A percentile compares a stretch with the other conserved stretches of the same genome.
Evolutionary conservation across 352 stramenopile genomes (phyloP).

Genomic region (Halophytophthora polymorphica): DNA sequence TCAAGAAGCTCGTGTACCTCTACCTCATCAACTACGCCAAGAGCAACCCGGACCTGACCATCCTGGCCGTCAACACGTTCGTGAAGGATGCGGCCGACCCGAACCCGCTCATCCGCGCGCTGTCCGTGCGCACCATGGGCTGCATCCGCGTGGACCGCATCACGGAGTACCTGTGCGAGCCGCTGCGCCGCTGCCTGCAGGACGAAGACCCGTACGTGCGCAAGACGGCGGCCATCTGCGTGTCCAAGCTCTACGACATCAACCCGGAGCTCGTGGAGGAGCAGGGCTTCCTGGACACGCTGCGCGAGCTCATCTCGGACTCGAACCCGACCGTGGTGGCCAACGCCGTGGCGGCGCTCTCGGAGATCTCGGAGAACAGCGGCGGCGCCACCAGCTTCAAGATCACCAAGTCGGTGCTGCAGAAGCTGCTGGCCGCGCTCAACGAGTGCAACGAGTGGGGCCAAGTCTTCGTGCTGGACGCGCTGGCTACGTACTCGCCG

Average conservation of each 20-base stretch:
- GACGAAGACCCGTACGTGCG: slow-evolving; percentile 98
- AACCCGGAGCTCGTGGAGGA: slow-evolving; percentile 96
- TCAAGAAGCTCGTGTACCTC: slow-evolving; percentile 99
- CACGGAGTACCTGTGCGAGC: slow-evolving; percentile 98
- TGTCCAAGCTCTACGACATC: slow-evolving; percentile 99
- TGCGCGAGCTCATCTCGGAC: slow-evolving; percentile 98
- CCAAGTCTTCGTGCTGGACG: slow-evolving; percentile 98
- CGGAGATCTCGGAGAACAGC: slow-evolving; percentile 95
- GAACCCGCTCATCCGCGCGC: slow-evolving; percentile 94
- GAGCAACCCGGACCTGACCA: slow-evolving; percentile 98
- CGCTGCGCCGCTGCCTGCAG: slow-evolving; percentile 91
- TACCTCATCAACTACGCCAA: slow-evolving; percentile 99
- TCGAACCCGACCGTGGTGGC: slow-evolving; percentile 98
- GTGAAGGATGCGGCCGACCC: slow-evolving; percentile 90
- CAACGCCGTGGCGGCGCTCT: slow-evolving; percentile 98
- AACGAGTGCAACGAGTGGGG: slow-evolving; percentile 99
- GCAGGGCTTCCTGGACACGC: slow-evolving; percentile 93
- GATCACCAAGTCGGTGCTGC: slow-evolving; percentile 95
- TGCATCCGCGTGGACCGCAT: slow-evolving; percentile 99
- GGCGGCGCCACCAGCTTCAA: slow-evolving; percentile 86
- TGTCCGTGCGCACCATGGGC: slow-evolving; percentile 99
- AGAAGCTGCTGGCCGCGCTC: slow-evolving; percentile 97
- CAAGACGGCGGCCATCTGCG: slow-evolving; percentile 99
- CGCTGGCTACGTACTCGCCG: slow-evolving; percentile 94
- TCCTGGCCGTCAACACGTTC: slow-evolving; percentile 99